Base-by-base conservation (phyloP, 2,329 filamentous ascomycete genomes). In the Pseudogymnoascus sp. region DNA sequence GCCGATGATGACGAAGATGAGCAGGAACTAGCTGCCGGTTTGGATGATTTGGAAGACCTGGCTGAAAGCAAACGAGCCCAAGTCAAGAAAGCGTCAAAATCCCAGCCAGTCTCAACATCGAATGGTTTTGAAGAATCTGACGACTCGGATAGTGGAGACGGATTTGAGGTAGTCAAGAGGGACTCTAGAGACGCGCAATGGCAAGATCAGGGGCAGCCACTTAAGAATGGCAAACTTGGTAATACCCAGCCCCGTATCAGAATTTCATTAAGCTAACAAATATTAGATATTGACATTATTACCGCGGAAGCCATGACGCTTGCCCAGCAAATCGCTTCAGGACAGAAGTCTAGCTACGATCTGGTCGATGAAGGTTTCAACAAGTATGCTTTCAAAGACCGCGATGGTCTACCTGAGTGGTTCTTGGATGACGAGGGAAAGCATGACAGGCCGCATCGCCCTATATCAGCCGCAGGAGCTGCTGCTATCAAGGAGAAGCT, bases 291-390 rank as follows among this genome's bases (percentile, higher is more conserved):
- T 75, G 91, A 97, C 73, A 97, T 99, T 70, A 96, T 97, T 70
- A 99, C 94, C n/a, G 94, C 91, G 4, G 94, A 99, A 78, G 94
- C 95, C 65, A 99, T 99, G 94, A 95, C 93, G 0, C 81, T 99
- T 14, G 95, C 94, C 0, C 94, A 97, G 66, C 84, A 91, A 70
- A 86, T 99, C 62, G 94, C 92, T 3, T 91, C 88, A 0, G 93
- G 93, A 47, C 82, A 93, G 71, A 92, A 88, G 74, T 89, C 87
- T 0, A 88, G 84, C 50, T 75, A 88, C 61, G 90, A 97, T 67
- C 78, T 96, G 4, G 78, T 93, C 50, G 95, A 99, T 70, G 93
- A 97, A 64, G 87, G 86, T 39, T 99, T 94, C 81, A 97, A 96
- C 79, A 94, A 91, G 73, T 90, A 88, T 72, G 84, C 91, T 2